A percentile compares a stretch with the other conserved stretches of the same genome.
phyloP scores from a whole-genome alignment of 2,329 filamentous ascomycete species.

The Aspergillus clavatus region DNA sequence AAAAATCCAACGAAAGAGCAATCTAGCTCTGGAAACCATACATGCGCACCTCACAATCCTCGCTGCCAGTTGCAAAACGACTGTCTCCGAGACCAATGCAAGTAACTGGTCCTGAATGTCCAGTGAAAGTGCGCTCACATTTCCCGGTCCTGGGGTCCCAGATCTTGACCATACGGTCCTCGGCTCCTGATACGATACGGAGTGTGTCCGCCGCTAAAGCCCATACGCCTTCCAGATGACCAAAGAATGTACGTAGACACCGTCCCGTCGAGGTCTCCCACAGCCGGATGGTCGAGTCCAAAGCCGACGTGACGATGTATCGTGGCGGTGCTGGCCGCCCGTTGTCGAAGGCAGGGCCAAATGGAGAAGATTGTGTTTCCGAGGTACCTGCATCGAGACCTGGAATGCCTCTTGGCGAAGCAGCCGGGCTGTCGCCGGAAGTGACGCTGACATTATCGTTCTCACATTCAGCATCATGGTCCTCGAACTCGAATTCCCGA shows the following conservation, averaged over 20 bases:
- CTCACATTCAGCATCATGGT: slow-evolving; percentile 53
- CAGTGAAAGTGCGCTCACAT: slow-evolving; percentile 87
- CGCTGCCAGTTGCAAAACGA: slow-evolving; percentile 83
- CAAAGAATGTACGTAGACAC: slow-evolving; percentile 89
- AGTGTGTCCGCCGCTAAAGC: slow-evolving; percentile 83
- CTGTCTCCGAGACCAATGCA: slow-evolving; percentile 89
- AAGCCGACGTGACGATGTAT: slow-evolving; percentile 88
- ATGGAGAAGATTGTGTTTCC: slow-evolving; percentile 48
- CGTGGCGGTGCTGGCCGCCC: slow-evolving; percentile 70
- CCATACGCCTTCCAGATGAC: slow-evolving; percentile 95
- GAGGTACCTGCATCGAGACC: slow-evolving; percentile 21
- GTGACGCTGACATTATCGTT: slow-evolving; percentile 50
- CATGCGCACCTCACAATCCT: slow-evolving; percentile 85
- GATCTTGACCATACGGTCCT: slow-evolving; percentile 91
- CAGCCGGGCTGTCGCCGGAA: slow-evolving; percentile 26
- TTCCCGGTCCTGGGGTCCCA: slow-evolving; percentile 92
- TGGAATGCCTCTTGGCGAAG: slow-evolving; percentile 21
- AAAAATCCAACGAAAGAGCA: slow-evolving; percentile 2
- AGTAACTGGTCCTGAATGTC: slow-evolving; percentile 85
- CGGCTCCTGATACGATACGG: slow-evolving; percentile 79
- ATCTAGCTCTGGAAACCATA: slow-evolving; percentile 60
- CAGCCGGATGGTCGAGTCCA: slow-evolving; percentile 85
- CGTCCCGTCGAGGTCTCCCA: slow-evolving; percentile 83
- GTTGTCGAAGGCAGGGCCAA: slow-evolving; percentile 59
- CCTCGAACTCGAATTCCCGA: slow-evolving; percentile 83